A percentile compares a stretch with the other conserved stretches of the same genome.
phyloP scores from a whole-genome alignment of 2,329 filamentous ascomycete species.

The Phaeoacremonium minimum region DNA sequence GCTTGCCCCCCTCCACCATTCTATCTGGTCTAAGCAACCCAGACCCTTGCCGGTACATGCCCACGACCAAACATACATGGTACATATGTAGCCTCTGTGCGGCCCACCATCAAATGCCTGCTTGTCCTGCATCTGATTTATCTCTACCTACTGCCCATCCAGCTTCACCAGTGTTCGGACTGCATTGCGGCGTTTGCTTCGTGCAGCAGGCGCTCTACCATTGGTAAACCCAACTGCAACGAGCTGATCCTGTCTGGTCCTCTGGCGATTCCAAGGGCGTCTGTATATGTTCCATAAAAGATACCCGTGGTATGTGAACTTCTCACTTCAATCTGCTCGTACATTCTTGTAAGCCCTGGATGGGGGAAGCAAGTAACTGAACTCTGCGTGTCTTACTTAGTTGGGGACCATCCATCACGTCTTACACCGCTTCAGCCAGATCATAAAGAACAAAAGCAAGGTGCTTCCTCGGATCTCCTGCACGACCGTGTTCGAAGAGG shows the following conservation, averaged over 20 bases:
- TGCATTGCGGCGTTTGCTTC: conserved; percentile 23
- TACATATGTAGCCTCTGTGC: conserved; percentile 20
- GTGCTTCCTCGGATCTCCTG: no score
- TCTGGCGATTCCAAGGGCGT: no score
- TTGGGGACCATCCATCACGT: no score
- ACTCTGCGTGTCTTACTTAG: no score
- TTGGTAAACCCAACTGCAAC: background rate
- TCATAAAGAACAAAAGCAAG: no score
- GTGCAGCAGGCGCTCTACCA: conserved; percentile 16
- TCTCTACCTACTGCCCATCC: conserved; percentile 14
- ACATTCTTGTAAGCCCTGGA: no score
- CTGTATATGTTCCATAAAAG: no score
- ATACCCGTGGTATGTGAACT: no score
- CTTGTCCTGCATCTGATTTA: conserved; percentile 19
- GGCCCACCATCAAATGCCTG: conserved; percentile 17
- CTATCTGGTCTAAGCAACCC: conserved; percentile 18
- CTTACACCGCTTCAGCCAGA: no score
- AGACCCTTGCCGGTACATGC: conserved; percentile 32
- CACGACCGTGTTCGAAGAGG: no score
- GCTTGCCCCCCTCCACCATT: conserved; percentile 7
- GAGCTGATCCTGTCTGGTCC: background rate
- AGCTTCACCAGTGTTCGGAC: conserved; percentile 17
- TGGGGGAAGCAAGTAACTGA: no score
- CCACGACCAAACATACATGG: conserved; percentile 31
- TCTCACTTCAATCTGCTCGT: no score